Base-by-base conservation (phyloP, 768 basidiomycete species). In the Ephemerocybe angulata region DNA sequence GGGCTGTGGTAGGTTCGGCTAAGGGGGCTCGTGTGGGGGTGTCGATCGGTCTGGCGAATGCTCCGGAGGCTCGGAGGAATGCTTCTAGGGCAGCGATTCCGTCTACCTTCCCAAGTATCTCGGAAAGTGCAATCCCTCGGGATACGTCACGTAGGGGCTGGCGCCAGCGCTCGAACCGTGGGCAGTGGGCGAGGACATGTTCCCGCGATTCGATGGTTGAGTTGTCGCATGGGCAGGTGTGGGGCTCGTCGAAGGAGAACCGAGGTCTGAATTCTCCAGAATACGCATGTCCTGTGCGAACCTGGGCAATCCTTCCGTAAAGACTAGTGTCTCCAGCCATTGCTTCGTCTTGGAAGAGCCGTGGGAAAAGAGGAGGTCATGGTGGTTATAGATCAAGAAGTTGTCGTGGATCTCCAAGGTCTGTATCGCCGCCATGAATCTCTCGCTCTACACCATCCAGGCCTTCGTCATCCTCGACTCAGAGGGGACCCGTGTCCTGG, bases 401-500 rank as follows among this genome's bases (percentile, higher is more conserved):
- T n/a, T n/a, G n/a, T n/a, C n/a, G n/a, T n/a, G n/a, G n/a, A 57
- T 62, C 58, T 60, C 55, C 60, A 59, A 60, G 58, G 61, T 61
- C 58, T 46, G 54, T 54, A 30, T n/a, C 55, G 35, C 30, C 40
- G 53, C 65, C 63, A 79, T 85, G 86, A 97, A 96, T 67, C 75
- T 97, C 49, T 87, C 93, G 7, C 78, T 99, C 42, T 95, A 98
- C 75, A 87, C 87, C 63, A 76, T 95, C 55, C 82, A 87, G 43
- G 92, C 87, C 1, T 90, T 98, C 69, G 67, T 99, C 59, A 85
- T 98, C 65, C 86, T 98, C 63, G 97, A 99, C 78, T 77, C 86
- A n/a, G 95, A 98, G 62, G 95, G 95, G 21, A 87, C 92, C 65
- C 89, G 97, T 48, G 88, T 98, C 25, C 81, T 99, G 10, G 90